Evolutionary conservation across 1,139 yeast species (phyloP), one percentile per base, ranked within the genome.

Genomic region (Hansenula sp.): DNA sequence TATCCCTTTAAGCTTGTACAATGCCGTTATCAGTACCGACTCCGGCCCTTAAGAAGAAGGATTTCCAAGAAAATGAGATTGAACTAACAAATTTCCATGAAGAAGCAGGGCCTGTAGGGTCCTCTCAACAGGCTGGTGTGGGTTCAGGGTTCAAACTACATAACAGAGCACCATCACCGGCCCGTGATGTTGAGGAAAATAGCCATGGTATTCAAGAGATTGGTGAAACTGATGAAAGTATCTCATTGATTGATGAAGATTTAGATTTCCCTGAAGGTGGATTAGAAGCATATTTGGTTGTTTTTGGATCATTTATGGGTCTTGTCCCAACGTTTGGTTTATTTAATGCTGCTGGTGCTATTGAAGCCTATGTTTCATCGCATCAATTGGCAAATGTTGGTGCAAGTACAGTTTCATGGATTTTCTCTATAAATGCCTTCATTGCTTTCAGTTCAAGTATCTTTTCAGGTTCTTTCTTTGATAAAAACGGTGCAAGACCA

Each of bases 311-410:
- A 1, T 81, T 80, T 49, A 57, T 81, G 48, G 93, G 91, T 0
- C 59, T 84, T 36, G 65, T 77, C 13, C 77, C 82, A 4, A 77
- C 72, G 24, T 81, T 84, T 59, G 94, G 94, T 4, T 61, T 82
- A 21, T 71, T 82, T 55, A 84, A 84, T 55, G 70, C 86, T 1
- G 63, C 80, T 30, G 93, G 91, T 47, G 89, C 88, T 0, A 72
- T 84, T 39, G 84, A 84, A 60, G 76, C 87, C 1, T 82, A 83
- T 52, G 71, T 84, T 13, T 33, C 67, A 75, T 53, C 51, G 27
- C 46, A 82, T 56, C 85, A 80, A 54, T 65, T 83, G 40, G 59
- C 63, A 12, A 51, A 68, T 30, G 68, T 67, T 10, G 61, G 70
- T 16, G 64, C 77, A 5, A 70, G 82, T 2, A 69, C 75, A 10